These are phyloP conservation scores for Amesomyces nigricolor DNA, from an alignment of 2,329 filamentous ascomycete genomes.

Conservation along the genomic window DNA sequence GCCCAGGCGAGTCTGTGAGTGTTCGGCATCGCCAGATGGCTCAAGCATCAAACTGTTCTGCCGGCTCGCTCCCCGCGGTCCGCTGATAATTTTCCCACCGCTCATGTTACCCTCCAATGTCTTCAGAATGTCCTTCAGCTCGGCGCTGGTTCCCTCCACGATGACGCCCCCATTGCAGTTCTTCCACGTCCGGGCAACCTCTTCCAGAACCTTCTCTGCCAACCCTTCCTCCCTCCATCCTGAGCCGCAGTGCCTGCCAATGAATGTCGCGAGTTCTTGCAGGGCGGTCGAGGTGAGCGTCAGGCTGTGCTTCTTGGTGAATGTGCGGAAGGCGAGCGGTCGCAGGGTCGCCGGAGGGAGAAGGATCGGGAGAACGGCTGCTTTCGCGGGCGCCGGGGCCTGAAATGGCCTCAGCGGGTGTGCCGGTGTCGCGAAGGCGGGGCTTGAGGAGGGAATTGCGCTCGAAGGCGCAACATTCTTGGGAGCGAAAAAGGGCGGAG, in stretches of 20 bases:
- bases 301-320: slow-evolving; percentile 95
- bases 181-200: slow-evolving; percentile 89
- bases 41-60: slow-evolving; percentile 62
- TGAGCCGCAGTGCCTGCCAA: slow-evolving; percentile 89
- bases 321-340: slow-evolving; percentile 87
- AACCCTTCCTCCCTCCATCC: slow-evolving; percentile 95
- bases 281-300: slow-evolving; percentile 85
- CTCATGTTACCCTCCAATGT: slow-evolving; percentile 82
- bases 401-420: slow-evolving; percentile 67
- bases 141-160: slow-evolving; percentile 72
- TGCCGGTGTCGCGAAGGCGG: slow-evolving; percentile 80
- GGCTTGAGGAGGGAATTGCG: slow-evolving; percentile 78
- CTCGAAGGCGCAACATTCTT: slow-evolving; percentile 35
- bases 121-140: slow-evolving; percentile 77
- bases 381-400: slow-evolving; percentile 44
- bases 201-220: slow-evolving; percentile 86
- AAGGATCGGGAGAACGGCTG: slow-evolving; percentile 76
- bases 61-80: slow-evolving; percentile 49
- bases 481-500: slow-evolving; percentile 37
- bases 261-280: slow-evolving; percentile 77
- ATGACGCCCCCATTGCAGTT: slow-evolving; percentile 82
- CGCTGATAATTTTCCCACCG: slow-evolving; percentile 64
- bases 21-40: slow-evolving; percentile 44
- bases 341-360: slow-evolving; percentile 81
- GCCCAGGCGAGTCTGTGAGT: slow-evolving; percentile 51